Percentiles rank a stretch among this genome's conserved stretches.
phyloP scores from a whole-genome alignment of 805 yeast species.

The Pichia cephalocereana region DNA sequence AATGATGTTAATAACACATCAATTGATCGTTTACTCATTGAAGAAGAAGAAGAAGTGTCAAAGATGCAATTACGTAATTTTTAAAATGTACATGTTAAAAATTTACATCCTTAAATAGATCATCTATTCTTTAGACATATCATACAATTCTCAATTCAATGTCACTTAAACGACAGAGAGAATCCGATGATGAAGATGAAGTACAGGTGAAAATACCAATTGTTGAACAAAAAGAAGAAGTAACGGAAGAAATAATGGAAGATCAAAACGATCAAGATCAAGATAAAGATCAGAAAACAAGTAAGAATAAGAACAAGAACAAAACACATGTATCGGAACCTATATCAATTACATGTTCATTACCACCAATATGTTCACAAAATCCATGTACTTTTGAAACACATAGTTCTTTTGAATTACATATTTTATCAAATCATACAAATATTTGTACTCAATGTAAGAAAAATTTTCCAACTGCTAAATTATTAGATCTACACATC shows the following conservation, averaged over 20 bases:
- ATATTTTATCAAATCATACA: conserved; percentile 21
- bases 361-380: conserved; percentile 17
- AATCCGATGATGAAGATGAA: conserved; percentile 6
- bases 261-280: too few relatives aligned
- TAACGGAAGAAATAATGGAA: background rate
- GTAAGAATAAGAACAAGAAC: background rate
- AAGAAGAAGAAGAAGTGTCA: background rate
- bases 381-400: conserved; percentile 10
- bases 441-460: conserved; percentile 31
- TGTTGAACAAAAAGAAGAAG: background rate
- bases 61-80: background rate
- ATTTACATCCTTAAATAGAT: too few relatives aligned
- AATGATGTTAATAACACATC: background rate
- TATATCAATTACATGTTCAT: conserved; percentile 10
- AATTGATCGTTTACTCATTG: background rate
- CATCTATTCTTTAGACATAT: too few relatives aligned
- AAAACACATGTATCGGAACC: background rate
- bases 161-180: conserved; percentile 9
- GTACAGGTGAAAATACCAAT: background rate
- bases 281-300: background rate
- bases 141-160: background rate
- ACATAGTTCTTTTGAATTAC: conserved; percentile 12
- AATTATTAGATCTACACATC: conserved; percentile 37
- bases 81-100: too few relatives aligned
- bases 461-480: conserved; percentile 34